A percentile compares a stretch with the other conserved stretches of the same genome.
Conservation (phyloP, 768 basidiomycete species). For the Suillus placidus region DNA sequence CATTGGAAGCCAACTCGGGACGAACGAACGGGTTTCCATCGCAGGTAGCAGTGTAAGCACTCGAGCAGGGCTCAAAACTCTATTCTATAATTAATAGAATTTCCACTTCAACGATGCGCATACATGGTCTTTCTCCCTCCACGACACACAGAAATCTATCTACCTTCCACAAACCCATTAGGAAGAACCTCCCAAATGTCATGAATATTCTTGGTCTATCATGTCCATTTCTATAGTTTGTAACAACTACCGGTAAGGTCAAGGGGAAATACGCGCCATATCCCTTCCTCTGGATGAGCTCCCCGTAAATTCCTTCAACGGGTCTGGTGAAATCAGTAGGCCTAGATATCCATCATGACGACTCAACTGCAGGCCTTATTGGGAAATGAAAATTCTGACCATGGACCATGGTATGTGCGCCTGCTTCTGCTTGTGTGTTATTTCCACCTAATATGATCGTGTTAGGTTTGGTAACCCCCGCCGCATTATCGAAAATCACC, state of each 20-base stretch:
- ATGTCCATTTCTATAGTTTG: no score
- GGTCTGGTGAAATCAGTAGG: slow-evolving; percentile 58
- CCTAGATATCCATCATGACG: slow-evolving; percentile 46
- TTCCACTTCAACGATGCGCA: no score
- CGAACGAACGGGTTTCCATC: no score
- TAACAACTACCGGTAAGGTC: slow-evolving; percentile 40
- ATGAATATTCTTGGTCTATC: no score
- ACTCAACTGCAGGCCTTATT: slow-evolving; percentile 45
- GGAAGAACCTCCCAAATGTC: no score
- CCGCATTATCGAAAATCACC: slow-evolving; percentile 49
- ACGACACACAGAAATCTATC: no score
- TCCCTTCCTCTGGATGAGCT: slow-evolving; percentile 62
- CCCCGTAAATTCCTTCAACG: slow-evolving; percentile 50
- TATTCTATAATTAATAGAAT: no score
- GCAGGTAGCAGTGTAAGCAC: no score
- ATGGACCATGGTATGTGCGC: slow-evolving; percentile 35
- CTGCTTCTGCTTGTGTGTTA: background rate
- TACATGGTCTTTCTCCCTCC: no score
- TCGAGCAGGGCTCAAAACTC: no score
- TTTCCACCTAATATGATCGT: background rate
- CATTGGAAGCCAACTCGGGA: no score
- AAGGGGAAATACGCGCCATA: slow-evolving; percentile 52
- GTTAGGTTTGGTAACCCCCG: slow-evolving; percentile 59
- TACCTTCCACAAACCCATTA: no score
- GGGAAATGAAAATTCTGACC: slow-evolving; percentile 56